Conservation (phyloP, 1,139 yeast species). For the Citeromyces hawaiiensis region DNA sequence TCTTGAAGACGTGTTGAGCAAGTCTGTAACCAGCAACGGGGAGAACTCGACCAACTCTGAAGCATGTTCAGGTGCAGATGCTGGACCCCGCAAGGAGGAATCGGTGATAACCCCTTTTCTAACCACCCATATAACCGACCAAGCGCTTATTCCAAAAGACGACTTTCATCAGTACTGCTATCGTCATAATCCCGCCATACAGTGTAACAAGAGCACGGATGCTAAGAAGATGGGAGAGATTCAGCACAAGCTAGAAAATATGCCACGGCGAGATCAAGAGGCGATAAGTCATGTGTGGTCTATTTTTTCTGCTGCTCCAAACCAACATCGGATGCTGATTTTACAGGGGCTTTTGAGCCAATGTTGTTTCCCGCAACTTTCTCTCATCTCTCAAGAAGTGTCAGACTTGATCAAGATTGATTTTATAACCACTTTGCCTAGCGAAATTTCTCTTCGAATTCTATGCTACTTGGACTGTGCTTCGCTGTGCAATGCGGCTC, state of each 20-base stretch:
- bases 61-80: background rate
- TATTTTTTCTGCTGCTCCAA: constrained; percentile 60
- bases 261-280: constrained; percentile 52
- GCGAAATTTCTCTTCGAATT: constrained; percentile 73
- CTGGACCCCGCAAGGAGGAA: background rate
- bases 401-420: constrained; percentile 74
- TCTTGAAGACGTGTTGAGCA: background rate
- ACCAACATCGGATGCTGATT: constrained; percentile 56
- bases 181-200: constrained; percentile 80
- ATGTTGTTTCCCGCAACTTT: constrained; percentile 90
- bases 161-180: constrained; percentile 64
- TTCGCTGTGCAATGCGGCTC: constrained; percentile 86
- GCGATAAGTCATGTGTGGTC: constrained; percentile 72
- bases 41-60: background rate
- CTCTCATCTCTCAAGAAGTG: constrained; percentile 71
- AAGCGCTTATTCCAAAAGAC: constrained; percentile 18
- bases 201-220: constrained; percentile 61
- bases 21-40: background rate
- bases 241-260: constrained; percentile 41
- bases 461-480: constrained; percentile 84
- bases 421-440: constrained; percentile 73
- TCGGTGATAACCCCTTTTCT: constrained; percentile 12
- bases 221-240: constrained; percentile 49
- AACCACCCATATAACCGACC: constrained; percentile 12
- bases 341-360: constrained; percentile 76